Evolutionary conservation across 192 early-diverging fungal species (phyloP).

Genomic region (Coemansia sp.): DNA sequence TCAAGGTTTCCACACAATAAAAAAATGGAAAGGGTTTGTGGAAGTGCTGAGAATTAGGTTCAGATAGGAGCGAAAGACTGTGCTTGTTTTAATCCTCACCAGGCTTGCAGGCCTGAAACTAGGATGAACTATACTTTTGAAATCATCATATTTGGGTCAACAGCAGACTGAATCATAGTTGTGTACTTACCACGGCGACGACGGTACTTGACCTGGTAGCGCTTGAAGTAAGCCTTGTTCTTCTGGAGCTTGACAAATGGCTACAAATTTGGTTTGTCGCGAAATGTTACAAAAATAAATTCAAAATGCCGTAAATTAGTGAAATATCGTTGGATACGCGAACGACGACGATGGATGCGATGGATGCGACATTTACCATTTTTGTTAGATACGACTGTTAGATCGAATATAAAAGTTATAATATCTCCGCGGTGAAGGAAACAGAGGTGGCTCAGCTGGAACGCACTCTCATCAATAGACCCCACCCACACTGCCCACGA

Average conservation of each 20-base stretch:
- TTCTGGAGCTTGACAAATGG: slow-evolving; percentile 86
- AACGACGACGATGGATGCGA: not conserved
- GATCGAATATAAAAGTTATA: slow-evolving; percentile 10
- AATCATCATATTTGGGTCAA: slow-evolving; percentile 63
- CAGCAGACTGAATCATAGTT: not conserved
- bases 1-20: not conserved
- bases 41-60: slow-evolving; percentile 24
- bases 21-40: no score
- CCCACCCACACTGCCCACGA: not conserved
- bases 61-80: slow-evolving; percentile 93
- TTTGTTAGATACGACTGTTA: slow-evolving; percentile 32
- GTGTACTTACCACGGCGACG: slow-evolving; percentile 89
- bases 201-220: slow-evolving; percentile 99
- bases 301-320: not conserved
- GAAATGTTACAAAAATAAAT: not conserved
- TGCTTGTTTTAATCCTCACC: slow-evolving; percentile 59
- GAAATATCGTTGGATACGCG: slow-evolving; percentile 8
- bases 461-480: not conserved
- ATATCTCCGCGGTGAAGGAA: slow-evolving; percentile 37
- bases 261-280: slow-evolving; percentile 30
- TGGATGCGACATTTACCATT: slow-evolving; percentile 40
- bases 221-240: slow-evolving; percentile 99
- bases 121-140: slow-evolving; percentile 78
- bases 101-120: slow-evolving; percentile 55
- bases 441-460: not conserved